Base-by-base conservation (phyloP, 208 protist species). In the Jaenimonas drosophilae region DNA sequence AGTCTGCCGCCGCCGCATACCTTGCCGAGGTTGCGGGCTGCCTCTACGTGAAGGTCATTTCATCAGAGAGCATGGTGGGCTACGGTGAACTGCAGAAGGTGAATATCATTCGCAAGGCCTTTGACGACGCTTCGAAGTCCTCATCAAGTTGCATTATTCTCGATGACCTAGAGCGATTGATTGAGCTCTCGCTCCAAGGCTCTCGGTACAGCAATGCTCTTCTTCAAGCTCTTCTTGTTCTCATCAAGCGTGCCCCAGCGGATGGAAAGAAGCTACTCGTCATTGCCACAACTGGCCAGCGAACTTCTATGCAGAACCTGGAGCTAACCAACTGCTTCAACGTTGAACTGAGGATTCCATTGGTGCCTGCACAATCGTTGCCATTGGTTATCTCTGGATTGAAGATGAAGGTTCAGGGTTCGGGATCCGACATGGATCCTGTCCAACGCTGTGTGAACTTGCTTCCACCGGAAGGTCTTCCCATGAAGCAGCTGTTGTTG, bases 81-180 rank as follows among this genome's bases (percentile, higher is more conserved):
- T 94, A 92, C 49, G 70, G 77, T 21, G 89, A 96, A 60, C 65
- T 85, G 64, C 76, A 86, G 63, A 88, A 87, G 33, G 76, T 82
- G 23, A 91, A 91, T 48, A 81, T 90, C 25, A 96, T 98, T 48
- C 91, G 77, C 27, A 97, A 97, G 60, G 81, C 96, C 9, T 99
- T 99, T 68, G 95, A 99, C 48, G 97, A 99, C 66, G 96, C 98
- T 24, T 98, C 98, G 77, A 97, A 97, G 71, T 99, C 97, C 11
- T 70, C 91, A 14, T 33, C 85, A 2, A 95, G 78, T 51, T 83
- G 97, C 33, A 95, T 99, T 38, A 91, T 99, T 21, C 66, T 99
- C 17, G 98, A 99, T 54, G 91, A 98, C 52, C 55, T 99, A 40
- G 98, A 99, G 79, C 81, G 88, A 14, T 68, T 96, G 20, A 90